Evolutionary conservation across 2,329 filamentous ascomycete species (phyloP), one percentile per base, ranked within the genome.

Genomic region (Diaporthe sp.): DNA sequence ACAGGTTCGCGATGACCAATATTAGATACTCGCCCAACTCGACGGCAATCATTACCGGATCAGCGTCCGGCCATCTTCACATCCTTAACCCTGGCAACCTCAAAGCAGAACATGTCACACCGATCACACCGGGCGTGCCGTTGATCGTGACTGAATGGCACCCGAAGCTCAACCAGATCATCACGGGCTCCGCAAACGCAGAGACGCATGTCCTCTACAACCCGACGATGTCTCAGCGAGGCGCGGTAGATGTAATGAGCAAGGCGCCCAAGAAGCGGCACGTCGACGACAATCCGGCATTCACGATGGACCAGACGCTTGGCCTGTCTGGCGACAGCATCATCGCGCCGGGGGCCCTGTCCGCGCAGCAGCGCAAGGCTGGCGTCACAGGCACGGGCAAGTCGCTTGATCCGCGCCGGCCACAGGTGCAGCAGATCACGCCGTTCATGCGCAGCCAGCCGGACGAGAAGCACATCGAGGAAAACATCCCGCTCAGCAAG

Each of bases 31-130:
- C 95, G 42, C 96, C 96, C 6, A 94, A 92, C 78, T 93, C 93
- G 0, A 92, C 94, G 5, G 94, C 92, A 84, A 94, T 99, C 82
- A 91, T 99, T 79, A 98, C 96, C 0, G 97, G 97, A 42, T 98
- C 96, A 1, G 90, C 91, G 49, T 92, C 93, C 0, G 97, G 97
- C 8, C 91, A 98, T 82, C 90, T 99, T 37, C 94, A 98, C 84
- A 97, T 99, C 76, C 86, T 99, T 75, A 98, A 98, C 81, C 94
- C 97, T 0, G 97, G 95, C 53, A 98, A 97, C 68, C 88, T 99
- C 74, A 92, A 90, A 75, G 89, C 96, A 1, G 96, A 98, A 82
- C 91, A 95, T 42, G 92, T 96, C 74, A 98, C 96, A 3, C 93
- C 95, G 4, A 92, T 99, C n/a, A 98, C 96, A 0, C 93, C 95